Evolutionary conservation across 495 filamentous ascomycete species (phyloP), one percentile per base, ranked within the genome.

Genomic region (Xylaria nigripes): DNA sequence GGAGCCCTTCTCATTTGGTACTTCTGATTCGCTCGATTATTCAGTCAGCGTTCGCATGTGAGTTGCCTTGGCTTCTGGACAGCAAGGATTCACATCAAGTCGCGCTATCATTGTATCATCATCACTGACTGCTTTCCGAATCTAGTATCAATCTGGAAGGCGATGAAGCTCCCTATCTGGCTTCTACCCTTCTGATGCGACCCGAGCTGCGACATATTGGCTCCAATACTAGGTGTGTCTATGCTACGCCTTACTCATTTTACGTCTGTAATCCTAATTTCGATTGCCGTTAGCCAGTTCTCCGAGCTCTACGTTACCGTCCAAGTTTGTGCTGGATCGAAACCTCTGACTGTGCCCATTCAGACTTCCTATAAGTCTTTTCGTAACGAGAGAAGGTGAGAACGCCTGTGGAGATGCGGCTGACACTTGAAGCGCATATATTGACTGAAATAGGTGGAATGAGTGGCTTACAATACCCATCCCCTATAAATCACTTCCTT

Each of bases 1-100:
- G 90, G 93, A 98, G 64, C 84, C 90, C 42, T 96, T 94, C 69
- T 91, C 89, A 1, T 97, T 97, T 74, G 90, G 89, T 44, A 86
- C 81, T 60, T 96, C 93, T 43, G 84, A 86, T 40, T 77, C 81
- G 64, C 77, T 96, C 52, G 76, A 89, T 60, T 80, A 87, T 55
- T 80, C 86, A 15, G 80, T 96, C 49, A 84, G 82, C 70, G 81
- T 97, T 54, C 89, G 88, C 72, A 89, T 96, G 90, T 88, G 68
- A 61, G 76, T 70, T 48, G 32, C 55, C 16, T 45, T 53, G 23
- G 40, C 25, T n/a, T 9, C 18, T 12, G 50, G 24, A 40, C 27
- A 16, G 3, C 6, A n/a, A 38, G 44, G 44, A n/a, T n/a, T 47
- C 32, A 5, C 9, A 13, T 18, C 42, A 6, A 29, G 34, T 21